phyloP scores from a whole-genome alignment of 2,329 filamentous ascomycete species.

The Elsinoe arachidis region DNA sequence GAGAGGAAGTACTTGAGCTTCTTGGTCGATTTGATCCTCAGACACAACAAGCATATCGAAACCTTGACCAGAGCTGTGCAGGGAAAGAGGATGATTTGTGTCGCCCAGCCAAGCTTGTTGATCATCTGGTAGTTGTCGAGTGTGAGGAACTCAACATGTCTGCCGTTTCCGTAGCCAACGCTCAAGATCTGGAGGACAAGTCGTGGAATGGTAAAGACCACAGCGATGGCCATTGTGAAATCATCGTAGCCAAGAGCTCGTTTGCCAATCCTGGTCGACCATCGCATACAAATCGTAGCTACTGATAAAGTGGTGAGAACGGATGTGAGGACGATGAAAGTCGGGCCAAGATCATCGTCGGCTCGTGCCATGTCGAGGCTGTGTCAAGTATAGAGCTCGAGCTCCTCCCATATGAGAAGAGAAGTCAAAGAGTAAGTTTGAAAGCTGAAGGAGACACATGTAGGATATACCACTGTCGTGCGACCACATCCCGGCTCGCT shows the following conservation, averaged over 20 bases:
- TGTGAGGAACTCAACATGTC: constrained; percentile 31
- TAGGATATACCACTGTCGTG: background rate
- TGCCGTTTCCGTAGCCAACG: constrained; percentile 31
- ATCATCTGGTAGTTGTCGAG: constrained; percentile 28
- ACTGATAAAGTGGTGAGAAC: constrained; percentile 15
- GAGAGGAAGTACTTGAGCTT: constrained; percentile 27
- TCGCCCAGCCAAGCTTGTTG: constrained; percentile 32
- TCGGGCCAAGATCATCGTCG: constrained; percentile 15
- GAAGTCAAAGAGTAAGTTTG: background rate
- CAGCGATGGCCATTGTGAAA: constrained; percentile 27
- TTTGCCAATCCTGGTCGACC: constrained; percentile 11
- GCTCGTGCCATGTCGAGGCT: background rate
- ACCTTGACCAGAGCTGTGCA: constrained; percentile 35
- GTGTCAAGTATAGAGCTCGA: background rate
- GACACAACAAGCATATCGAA: constrained; percentile 35
- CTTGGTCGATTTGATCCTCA: constrained; percentile 34
- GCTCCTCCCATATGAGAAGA: background rate
- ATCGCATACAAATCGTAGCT: constrained; percentile 12
- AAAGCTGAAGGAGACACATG: background rate
- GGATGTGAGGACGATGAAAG: constrained; percentile 14
- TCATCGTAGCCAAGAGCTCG: constrained; percentile 31
- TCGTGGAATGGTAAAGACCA: constrained; percentile 26
- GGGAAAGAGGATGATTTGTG: constrained; percentile 35
- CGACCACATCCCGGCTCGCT: background rate
- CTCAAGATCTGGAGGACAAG: constrained; percentile 30